Base-by-base conservation (phyloP, 2,329 filamentous ascomycete genomes). In the Kalaharituber pfeilii region DNA sequence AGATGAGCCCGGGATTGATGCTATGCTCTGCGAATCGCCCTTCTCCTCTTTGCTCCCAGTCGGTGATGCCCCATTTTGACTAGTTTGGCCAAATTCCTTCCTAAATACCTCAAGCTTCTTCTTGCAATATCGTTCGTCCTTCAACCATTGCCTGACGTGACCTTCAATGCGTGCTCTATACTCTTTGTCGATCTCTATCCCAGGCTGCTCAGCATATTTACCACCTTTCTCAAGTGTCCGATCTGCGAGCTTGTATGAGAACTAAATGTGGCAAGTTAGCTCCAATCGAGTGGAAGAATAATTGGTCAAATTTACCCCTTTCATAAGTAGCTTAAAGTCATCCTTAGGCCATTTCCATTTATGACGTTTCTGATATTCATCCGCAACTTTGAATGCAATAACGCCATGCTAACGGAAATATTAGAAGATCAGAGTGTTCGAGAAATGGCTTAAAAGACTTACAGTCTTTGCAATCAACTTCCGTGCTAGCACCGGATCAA, bases 341-440 rank as follows among this genome's bases (percentile, higher is more conserved):
- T 87, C 81, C 59, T 84, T 82, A 55, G 88, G 86, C 65, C 83
- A 86, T 55, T 78, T 81, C 69, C 42, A 47, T 22, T 47, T 47
- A 86, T 94, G 56, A 95, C 78, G 59, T 87, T 81, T 82, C 62
- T 82, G 77, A 63, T 91, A 84, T 65, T 86, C 88, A 30, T 84
- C 77, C 26, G 76, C 77, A 60, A 95, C 81, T 50, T 77, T 78
- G 24, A 66, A 66, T 11, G 79, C 0, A 87, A 89, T 64, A 95
- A 82, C 47, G 79, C 76, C 8, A 95, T 87, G n/a, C 86, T 81
- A 49, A 80, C 79, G 65, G 89, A 83, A 67, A 94, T 94, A 70
- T 22, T 85, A 95, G 67, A 96, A 39, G 33, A 18, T 18, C 33
- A 39, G 7, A 13, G n/a, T n/a, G n/a, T n/a, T n/a, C n/a, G n/a